These are phyloP conservation scores for Lolium perenne DNA, from an alignment of 176 grass and related monocot species.

Conservation along the genomic window DNA sequence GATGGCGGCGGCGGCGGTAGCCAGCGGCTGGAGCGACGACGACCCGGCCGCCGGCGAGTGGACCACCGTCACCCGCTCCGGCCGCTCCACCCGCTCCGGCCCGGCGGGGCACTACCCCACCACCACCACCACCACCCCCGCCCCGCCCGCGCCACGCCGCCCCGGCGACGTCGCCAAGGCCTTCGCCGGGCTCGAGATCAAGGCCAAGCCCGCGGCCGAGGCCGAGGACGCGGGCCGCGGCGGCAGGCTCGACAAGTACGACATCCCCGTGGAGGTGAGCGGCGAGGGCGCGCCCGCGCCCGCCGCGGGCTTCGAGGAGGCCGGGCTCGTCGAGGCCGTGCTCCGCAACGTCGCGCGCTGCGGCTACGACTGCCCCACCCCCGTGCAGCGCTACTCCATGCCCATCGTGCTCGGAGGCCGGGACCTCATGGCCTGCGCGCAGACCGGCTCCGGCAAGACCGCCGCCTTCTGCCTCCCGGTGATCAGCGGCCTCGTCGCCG, in stretches of 20 bases:
- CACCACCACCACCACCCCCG: background rate
- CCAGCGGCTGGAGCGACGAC: background rate
- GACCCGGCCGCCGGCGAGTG: background rate
- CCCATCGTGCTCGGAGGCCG: constrained; percentile 59
- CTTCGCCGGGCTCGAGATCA: constrained; percentile 33
- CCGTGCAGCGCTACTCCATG: constrained; percentile 83
- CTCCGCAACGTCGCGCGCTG: constrained; percentile 60
- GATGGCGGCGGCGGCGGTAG: constrained; percentile 23
- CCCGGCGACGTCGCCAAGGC: background rate
- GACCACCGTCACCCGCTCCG: constrained; percentile 13
- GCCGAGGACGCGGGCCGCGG: too few species aligned
- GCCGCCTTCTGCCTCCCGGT: constrained; percentile 89
- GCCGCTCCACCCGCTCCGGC: background rate
- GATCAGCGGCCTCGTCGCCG: constrained; percentile 34
- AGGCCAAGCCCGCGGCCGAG: background rate
- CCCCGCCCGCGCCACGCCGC: background rate
- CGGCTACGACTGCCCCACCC: constrained; percentile 67
- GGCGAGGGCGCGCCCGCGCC: constrained; percentile 58
- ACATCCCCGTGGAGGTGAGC: constrained; percentile 77
- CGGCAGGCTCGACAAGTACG: constrained; percentile 55
- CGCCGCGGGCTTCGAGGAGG: constrained; percentile 54
- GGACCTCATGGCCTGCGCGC: constrained; percentile 86
- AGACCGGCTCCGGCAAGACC: constrained; percentile 91
- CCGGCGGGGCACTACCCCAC: background rate
- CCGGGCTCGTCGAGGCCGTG: constrained; percentile 64